phyloP scores from a whole-genome alignment of 192 early-diverging fungal species.

The Backusella psychrophila region DNA sequence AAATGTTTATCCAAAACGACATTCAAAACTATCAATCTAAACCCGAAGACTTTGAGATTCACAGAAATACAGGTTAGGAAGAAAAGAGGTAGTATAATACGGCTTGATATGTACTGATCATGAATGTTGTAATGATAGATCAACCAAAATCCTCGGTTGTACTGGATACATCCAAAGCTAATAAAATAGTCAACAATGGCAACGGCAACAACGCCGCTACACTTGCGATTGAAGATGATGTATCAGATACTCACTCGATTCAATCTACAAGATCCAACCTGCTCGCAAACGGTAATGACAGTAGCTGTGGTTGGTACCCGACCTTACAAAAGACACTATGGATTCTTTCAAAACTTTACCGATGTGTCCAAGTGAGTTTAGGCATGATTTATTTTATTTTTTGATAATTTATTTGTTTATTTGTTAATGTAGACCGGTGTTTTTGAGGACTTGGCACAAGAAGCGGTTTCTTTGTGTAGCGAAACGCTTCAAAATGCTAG shows the following conservation, averaged over 20 bases:
- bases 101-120: background rate
- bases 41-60: conserved; percentile 62
- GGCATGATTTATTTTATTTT: background rate
- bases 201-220: background rate
- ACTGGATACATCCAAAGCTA: conserved; percentile 29
- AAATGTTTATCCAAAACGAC: conserved; percentile 74
- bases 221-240: conserved; percentile 23
- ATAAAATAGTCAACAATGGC: background rate
- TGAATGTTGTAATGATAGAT: conserved; percentile 5
- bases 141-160: conserved; percentile 19
- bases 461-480: conserved; percentile 72
- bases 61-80: background rate
- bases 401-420: conserved; percentile 5
- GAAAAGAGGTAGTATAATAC: background rate
- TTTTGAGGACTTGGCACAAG: conserved; percentile 88
- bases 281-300: background rate
- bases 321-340: conserved; percentile 80
- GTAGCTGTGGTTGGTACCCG: conserved; percentile 68
- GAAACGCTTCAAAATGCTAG: conserved; percentile 53
- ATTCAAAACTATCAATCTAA: conserved; percentile 75
- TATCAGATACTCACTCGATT: conserved; percentile 20
- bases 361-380: conserved; percentile 60
- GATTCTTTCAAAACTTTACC: conserved; percentile 79
- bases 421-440: conserved; percentile 48
- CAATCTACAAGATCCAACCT: conserved; percentile 7